Evolutionary conservation across 805 yeast species (phyloP).

Genomic region (Candida tibetensis): DNA sequence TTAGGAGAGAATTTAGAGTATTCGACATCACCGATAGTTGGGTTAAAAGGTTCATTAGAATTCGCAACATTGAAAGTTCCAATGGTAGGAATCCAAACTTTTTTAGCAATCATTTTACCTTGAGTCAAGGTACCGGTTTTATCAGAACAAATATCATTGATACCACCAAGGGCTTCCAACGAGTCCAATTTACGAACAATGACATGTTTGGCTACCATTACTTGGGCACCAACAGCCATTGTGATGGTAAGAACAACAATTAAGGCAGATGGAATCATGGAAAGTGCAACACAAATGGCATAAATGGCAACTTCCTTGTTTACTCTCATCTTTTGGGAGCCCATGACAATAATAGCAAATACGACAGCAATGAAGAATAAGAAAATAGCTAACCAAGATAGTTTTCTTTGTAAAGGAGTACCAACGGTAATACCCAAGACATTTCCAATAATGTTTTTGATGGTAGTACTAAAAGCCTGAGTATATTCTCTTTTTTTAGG

Average conservation of each 20-base stretch:
- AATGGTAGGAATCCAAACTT: slow-evolving; percentile 63
- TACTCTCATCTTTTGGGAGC: slow-evolving; percentile 72
- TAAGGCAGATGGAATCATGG: slow-evolving; percentile 80
- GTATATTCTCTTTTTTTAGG: slow-evolving; percentile 43
- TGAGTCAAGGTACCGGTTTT: slow-evolving; percentile 81
- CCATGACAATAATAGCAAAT: slow-evolving; percentile 85
- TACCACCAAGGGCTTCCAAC: slow-evolving; percentile 74
- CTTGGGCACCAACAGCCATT: slow-evolving; percentile 79
- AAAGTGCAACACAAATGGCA: slow-evolving; percentile 79
- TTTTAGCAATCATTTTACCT: slow-evolving; percentile 73
- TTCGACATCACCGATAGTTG: slow-evolving; percentile 52
- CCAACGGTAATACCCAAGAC: slow-evolving; percentile 76
- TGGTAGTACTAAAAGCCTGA: slow-evolving; percentile 46
- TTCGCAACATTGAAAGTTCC: slow-evolving; percentile 57
- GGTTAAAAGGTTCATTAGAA: slow-evolving; percentile 62
- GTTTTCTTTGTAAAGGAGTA: slow-evolving; percentile 75
- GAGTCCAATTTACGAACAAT: slow-evolving; percentile 77
- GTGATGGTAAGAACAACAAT: slow-evolving; percentile 82
- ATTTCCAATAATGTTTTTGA: slow-evolving; percentile 57
- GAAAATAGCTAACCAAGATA: slow-evolving; percentile 72
- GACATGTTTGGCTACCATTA: slow-evolving; percentile 66
- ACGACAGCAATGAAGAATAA: slow-evolving; percentile 77
- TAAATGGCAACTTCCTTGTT: slow-evolving; percentile 79
- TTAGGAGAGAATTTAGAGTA: slow-evolving; percentile 35
- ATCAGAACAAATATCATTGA: slow-evolving; percentile 77